Conservation (phyloP, 2,329 filamentous ascomycete genomes). For the Cordyceps cicadae region DNA sequence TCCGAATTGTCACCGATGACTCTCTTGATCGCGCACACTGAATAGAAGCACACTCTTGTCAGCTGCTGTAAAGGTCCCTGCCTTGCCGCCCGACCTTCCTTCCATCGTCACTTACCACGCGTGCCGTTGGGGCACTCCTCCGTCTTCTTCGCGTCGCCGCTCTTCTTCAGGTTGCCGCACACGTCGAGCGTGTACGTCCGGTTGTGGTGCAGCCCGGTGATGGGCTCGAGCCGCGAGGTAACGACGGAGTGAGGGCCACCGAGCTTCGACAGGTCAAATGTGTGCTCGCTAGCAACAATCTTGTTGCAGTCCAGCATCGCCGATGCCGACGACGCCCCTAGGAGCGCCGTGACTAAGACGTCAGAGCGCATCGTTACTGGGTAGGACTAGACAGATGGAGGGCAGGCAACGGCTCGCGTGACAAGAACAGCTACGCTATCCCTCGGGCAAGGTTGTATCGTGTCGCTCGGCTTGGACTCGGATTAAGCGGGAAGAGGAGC, state of each 20-base stretch:
- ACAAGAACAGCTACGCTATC: background rate
- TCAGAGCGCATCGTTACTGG: conserved; percentile 31
- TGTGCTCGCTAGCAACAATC: conserved; percentile 48
- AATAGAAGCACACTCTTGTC: background rate
- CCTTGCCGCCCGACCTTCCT: background rate
- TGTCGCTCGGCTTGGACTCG: background rate
- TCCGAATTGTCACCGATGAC: conserved; percentile 42
- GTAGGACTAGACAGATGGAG: background rate
- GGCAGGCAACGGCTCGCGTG: background rate
- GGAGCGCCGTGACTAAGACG: conserved; percentile 29
- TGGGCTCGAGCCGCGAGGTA: conserved; percentile 44
- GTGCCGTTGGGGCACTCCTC: conserved; percentile 62
- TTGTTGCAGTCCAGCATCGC: conserved; percentile 55
- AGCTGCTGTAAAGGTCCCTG: background rate
- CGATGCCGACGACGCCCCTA: conserved; percentile 29
- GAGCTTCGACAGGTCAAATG: conserved; percentile 57
- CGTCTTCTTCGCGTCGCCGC: conserved; percentile 35
- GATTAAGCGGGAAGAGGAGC: background rate
- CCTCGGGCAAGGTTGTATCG: background rate
- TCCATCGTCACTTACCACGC: conserved; percentile 43
- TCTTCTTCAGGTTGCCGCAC: conserved; percentile 58
- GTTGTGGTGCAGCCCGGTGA: conserved; percentile 47
- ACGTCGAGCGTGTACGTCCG: conserved; percentile 77
- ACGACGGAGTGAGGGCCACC: conserved; percentile 62
- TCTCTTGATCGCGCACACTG: conserved; percentile 69